phyloP scores from a whole-genome alignment of 1,139 yeast species.

The Yamadazyma siamensis region DNA sequence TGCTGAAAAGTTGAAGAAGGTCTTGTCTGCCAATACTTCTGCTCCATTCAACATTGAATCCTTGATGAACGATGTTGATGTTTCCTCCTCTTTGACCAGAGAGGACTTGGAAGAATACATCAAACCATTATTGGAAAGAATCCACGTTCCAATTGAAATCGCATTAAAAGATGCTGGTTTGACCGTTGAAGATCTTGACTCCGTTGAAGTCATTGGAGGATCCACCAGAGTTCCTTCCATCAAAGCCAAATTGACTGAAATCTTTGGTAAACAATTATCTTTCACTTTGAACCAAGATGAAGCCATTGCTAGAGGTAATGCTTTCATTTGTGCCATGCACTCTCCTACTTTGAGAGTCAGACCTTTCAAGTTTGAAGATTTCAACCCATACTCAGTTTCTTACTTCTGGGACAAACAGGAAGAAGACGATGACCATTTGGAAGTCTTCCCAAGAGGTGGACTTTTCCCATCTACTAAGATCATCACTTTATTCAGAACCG shows the following conservation, averaged over 20 bases:
- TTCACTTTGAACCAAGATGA: slow-evolving; percentile 98
- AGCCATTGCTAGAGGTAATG: slow-evolving; percentile 98
- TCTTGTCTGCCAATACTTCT: slow-evolving; percentile 88
- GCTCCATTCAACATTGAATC: slow-evolving; percentile 97
- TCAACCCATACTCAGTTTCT: slow-evolving; percentile 87
- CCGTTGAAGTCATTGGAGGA: slow-evolving; percentile 96
- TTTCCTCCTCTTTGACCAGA: slow-evolving; percentile 83
- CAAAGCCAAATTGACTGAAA: slow-evolving; percentile 74
- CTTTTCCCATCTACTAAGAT: slow-evolving; percentile 93
- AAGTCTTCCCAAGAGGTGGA: slow-evolving; percentile 95
- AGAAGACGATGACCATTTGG: slow-evolving; percentile 88
- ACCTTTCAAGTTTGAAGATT: slow-evolving; percentile 97
- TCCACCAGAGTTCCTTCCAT: slow-evolving; percentile 95
- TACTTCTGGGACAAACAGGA: slow-evolving; percentile 94
- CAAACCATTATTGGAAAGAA: slow-evolving; percentile 73
- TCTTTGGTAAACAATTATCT: slow-evolving; percentile 84
- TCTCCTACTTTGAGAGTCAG: slow-evolving; percentile 98
- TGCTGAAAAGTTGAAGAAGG: slow-evolving; percentile 92
- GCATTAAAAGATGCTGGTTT: slow-evolving; percentile 84
- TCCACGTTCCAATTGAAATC: slow-evolving; percentile 70
- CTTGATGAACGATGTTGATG: slow-evolving; percentile 96
- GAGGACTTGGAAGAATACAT: slow-evolving; percentile 91
- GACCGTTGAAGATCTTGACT: slow-evolving; percentile 70
- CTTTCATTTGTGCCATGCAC: slow-evolving; percentile 98
- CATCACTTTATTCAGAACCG: slow-evolving; percentile 88